Conservation (phyloP, 2,329 filamentous ascomycete species). For the Neophaeococcomyces aloes region DNA sequence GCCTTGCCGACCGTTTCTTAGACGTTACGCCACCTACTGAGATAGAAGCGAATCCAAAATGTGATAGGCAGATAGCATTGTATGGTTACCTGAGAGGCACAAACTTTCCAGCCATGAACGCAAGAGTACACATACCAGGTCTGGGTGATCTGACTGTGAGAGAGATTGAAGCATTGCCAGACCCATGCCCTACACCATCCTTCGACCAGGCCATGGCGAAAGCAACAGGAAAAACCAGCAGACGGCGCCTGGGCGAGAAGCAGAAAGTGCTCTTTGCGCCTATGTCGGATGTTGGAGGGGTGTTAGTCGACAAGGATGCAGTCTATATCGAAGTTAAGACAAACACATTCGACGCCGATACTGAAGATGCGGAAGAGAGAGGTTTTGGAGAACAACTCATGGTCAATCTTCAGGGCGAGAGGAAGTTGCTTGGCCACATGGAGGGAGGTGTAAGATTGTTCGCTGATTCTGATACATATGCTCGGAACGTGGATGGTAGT, state of each 20-base stretch:
- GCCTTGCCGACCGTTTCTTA: constrained; percentile 84
- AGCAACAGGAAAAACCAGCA: constrained; percentile 66
- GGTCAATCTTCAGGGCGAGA: constrained; percentile 73
- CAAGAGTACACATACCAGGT: constrained; percentile 83
- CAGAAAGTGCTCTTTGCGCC: constrained; percentile 93
- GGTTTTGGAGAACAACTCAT: constrained; percentile 96
- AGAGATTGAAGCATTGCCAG: constrained; percentile 75
- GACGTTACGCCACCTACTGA: constrained; percentile 89
- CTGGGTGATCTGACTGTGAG: constrained; percentile 79
- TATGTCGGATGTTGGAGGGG: constrained; percentile 93
- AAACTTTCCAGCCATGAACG: constrained; percentile 77
- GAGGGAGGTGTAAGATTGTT: constrained; percentile 80
- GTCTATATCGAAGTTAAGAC: constrained; percentile 75
- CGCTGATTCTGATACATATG: constrained; percentile 52
- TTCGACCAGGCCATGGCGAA: constrained; percentile 84
- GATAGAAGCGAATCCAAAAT: constrained; percentile 78
- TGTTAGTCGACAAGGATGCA: constrained; percentile 93
- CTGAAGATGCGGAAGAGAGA: constrained; percentile 54
- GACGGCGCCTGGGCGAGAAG: constrained; percentile 81
- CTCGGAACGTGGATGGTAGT: constrained; percentile 47
- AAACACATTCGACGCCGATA: constrained; percentile 59
- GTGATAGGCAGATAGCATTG: constrained; percentile 79
- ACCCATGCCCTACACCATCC: constrained; percentile 87
- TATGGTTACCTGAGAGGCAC: constrained; percentile 92
- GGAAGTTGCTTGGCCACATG: constrained; percentile 69